phyloP scores from a whole-genome alignment of 2,329 filamentous ascomycete genomes.

The Neofusicoccum kwambonambiense region DNA sequence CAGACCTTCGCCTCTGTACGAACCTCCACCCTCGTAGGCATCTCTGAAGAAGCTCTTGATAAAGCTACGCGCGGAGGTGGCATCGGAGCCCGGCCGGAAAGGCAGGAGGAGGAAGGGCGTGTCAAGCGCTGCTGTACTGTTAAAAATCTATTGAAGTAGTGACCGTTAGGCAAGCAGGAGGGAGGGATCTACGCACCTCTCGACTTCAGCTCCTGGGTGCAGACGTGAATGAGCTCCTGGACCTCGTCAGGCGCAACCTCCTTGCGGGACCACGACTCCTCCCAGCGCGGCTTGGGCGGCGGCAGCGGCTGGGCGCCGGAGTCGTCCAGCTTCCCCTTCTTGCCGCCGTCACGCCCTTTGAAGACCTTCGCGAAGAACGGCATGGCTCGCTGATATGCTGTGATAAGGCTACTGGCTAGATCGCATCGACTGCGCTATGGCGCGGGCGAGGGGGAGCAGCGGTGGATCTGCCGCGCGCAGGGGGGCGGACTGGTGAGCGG shows the following conservation, averaged over 20 bases:
- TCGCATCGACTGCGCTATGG: conserved; percentile 17
- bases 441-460: conserved; percentile 11
- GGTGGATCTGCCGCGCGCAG: conserved; percentile 12
- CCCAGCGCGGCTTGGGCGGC: conserved; percentile 74
- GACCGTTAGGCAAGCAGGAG: background rate
- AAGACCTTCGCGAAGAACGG: conserved; percentile 62
- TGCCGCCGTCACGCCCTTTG: conserved; percentile 74
- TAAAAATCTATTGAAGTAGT: conserved; percentile 9
- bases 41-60: conserved; percentile 88
- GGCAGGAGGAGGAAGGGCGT: conserved; percentile 90
- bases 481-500: conserved; percentile 1
- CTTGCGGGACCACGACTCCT: conserved; percentile 81
- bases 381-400: conserved; percentile 37
- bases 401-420: conserved; percentile 5
- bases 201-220: conserved; percentile 88
- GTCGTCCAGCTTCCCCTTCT: conserved; percentile 51
- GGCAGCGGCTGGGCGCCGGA: conserved; percentile 41
- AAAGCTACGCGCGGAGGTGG: conserved; percentile 81
- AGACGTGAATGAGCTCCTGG: conserved; percentile 78
- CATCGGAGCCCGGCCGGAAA: conserved; percentile 89
- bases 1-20: conserved; percentile 66
- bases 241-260: conserved; percentile 87
- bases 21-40: conserved; percentile 56
- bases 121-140: conserved; percentile 66
- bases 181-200: conserved; percentile 63